Evolutionary conservation across 75 land plant species (phyloP).

Genomic region (Larix kaempferi): DNA sequence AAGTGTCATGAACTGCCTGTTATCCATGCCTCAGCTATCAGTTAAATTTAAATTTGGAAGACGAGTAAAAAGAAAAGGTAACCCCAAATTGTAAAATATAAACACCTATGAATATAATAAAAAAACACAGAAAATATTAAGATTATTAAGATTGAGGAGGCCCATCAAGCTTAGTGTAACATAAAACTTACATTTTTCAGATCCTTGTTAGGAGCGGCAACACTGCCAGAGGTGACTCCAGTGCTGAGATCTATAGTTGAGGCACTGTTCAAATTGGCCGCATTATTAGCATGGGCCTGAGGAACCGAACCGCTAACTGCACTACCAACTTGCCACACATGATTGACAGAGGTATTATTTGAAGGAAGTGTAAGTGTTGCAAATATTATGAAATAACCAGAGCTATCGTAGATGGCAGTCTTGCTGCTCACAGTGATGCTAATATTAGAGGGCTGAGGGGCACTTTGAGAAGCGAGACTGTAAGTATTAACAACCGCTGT

Average conservation of each 20-base stretch:
- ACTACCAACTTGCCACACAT: slow-evolving; percentile 52
- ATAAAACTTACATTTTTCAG: too few species aligned
- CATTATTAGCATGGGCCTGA: slow-evolving; percentile 9
- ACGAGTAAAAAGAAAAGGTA: too few species aligned
- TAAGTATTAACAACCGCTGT: slow-evolving; percentile 22
- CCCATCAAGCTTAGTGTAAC: too few species aligned
- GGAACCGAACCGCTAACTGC: slow-evolving; percentile 25
- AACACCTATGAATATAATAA: too few species aligned
- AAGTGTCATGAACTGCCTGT: too few species aligned
- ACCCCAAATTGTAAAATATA: too few species aligned
- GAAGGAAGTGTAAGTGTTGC: slow-evolving; percentile 32
- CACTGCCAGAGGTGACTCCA: too few species aligned
- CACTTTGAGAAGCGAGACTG: slow-evolving; percentile 18
- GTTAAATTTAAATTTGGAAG: too few species aligned
- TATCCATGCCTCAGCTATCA: too few species aligned
- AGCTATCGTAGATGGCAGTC: slow-evolving; percentile 13
- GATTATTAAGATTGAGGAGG: too few species aligned
- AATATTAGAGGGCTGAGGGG: slow-evolving; percentile 10
- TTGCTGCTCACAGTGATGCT: slow-evolving; percentile 18
- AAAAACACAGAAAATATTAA: too few species aligned
- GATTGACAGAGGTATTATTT: slow-evolving; percentile 28
- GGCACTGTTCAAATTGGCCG: slow-evolving; percentile 13
- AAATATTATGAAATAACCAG: slow-evolving; percentile 33
- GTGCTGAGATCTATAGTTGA: slow-evolving; percentile 24
- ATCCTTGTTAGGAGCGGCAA: too few species aligned